Percentiles rank a stretch among this genome's conserved stretches.
These are phyloP conservation scores for Plasmodium adleri DNA, from an alignment of 169 alveolate species.

Conservation along the genomic window DNA sequence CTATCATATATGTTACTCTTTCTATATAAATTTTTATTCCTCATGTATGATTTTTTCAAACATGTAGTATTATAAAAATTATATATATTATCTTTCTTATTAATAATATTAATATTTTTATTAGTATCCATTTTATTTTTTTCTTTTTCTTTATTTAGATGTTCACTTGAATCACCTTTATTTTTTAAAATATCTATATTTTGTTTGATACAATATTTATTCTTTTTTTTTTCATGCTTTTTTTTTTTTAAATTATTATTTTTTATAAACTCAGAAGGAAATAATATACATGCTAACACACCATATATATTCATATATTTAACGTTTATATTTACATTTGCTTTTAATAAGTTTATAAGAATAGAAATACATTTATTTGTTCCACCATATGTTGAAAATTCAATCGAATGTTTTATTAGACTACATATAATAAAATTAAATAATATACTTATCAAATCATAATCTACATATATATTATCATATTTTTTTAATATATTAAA, in stretches of 20 bases:
- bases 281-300: background rate
- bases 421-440: slow-evolving; percentile 30
- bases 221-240: background rate
- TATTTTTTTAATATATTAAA: slow-evolving; percentile 46
- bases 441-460: slow-evolving; percentile 9
- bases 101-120: background rate
- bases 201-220: background rate
- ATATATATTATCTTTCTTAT: slow-evolving; percentile 15
- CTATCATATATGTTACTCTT: too few relatives aligned
- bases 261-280: background rate
- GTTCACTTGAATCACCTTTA: background rate
- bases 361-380: slow-evolving; percentile 31
- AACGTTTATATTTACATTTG: slow-evolving; percentile 30
- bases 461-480: slow-evolving; percentile 16
- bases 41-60: too few relatives aligned
- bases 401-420: slow-evolving; percentile 10
- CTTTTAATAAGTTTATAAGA: slow-evolving; percentile 36
- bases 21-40: too few relatives aligned
- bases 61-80: background rate
- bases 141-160: slow-evolving; percentile 3
- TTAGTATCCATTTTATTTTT: background rate
- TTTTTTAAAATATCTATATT: slow-evolving; percentile 1
- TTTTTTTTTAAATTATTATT: slow-evolving; percentile 5
- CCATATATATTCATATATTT: slow-evolving; percentile 49
- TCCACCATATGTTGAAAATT: background rate